phyloP scores from a whole-genome alignment of 371 early-diverging fungal genomes.

The Sporodiniella umbellata region DNA sequence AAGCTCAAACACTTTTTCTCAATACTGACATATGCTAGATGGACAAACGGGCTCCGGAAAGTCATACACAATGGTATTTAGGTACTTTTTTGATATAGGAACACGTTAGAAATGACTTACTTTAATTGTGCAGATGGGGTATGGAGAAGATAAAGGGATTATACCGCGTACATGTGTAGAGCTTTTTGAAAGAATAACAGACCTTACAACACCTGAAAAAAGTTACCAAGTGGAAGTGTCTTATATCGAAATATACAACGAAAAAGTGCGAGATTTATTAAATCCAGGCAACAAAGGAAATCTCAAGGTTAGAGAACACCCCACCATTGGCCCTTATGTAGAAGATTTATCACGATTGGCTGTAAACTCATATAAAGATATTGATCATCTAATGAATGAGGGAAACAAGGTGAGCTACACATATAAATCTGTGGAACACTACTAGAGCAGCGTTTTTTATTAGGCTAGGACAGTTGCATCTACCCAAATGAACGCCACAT shows the following conservation, averaged over 20 bases:
- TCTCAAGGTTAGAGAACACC: conserved; percentile 84
- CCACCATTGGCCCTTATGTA: conserved; percentile 83
- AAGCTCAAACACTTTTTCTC: no score
- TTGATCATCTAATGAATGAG: conserved; percentile 75
- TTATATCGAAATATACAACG: conserved; percentile 82
- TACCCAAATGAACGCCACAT: conserved; percentile 95
- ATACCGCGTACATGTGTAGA: conserved; percentile 78
- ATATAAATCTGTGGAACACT: not conserved
- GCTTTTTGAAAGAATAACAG: conserved; percentile 65
- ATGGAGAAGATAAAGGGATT: conserved; percentile 74
- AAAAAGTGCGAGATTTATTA: conserved; percentile 87
- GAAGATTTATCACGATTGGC: conserved; percentile 83
- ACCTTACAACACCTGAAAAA: conserved; percentile 32
- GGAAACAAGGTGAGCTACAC: conserved; percentile 68
- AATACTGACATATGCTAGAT: no score
- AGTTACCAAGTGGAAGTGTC: conserved; percentile 76
- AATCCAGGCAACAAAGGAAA: conserved; percentile 72
- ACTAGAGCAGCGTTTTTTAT: not conserved
- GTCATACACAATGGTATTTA: conserved; percentile 69
- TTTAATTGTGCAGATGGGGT: conserved; percentile 47
- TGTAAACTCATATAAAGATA: conserved; percentile 73
- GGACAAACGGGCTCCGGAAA: conserved; percentile 86
- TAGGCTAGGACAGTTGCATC: conserved; percentile 82
- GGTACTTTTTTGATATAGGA: not conserved
- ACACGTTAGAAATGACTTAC: conserved; percentile 1